phyloP scores from a whole-genome alignment of 306 rosid species.

The Malus sylvestris region DNA sequence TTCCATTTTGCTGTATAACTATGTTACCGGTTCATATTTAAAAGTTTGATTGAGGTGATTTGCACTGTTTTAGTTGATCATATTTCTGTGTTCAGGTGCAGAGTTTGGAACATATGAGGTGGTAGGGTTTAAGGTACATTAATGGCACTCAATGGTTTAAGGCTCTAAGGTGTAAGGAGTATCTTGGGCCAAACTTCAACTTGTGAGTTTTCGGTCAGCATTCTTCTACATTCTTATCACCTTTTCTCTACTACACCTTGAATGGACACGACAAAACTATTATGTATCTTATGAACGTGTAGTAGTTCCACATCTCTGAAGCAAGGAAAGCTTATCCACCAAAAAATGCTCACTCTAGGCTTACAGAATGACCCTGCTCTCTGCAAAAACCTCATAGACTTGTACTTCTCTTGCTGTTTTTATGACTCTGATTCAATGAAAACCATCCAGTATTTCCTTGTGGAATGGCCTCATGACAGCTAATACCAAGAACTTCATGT shows the following conservation, averaged over 20 bases:
- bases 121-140: too few species aligned
- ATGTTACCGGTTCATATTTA: not conserved
- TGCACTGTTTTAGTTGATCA: not conserved
- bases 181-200: not conserved
- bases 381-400: slow-evolving; percentile 45
- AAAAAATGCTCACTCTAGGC: slow-evolving; percentile 55
- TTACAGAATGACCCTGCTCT: slow-evolving; percentile 36
- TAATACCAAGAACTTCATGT: slow-evolving; percentile 60
- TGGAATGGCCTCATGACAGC: slow-evolving; percentile 70
- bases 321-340: slow-evolving; percentile 59
- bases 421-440: slow-evolving; percentile 28
- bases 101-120: not conserved
- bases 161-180: too few species aligned
- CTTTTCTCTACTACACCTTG: not conserved
- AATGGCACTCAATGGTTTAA: not conserved
- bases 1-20: not conserved
- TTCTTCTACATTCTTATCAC: not conserved
- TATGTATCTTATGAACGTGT: slow-evolving; percentile 42
- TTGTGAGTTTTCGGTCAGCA: not conserved
- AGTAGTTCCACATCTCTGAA: slow-evolving; percentile 36
- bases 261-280: slow-evolving; percentile 47
- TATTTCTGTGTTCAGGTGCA: not conserved
- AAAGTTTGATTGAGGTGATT: not conserved
- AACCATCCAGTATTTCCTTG: slow-evolving; percentile 44
- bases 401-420: slow-evolving; percentile 47